These are phyloP conservation scores for Plasmodium billcollinsi DNA, from an alignment of 169 alveolate genomes.

Conservation along the genomic window DNA sequence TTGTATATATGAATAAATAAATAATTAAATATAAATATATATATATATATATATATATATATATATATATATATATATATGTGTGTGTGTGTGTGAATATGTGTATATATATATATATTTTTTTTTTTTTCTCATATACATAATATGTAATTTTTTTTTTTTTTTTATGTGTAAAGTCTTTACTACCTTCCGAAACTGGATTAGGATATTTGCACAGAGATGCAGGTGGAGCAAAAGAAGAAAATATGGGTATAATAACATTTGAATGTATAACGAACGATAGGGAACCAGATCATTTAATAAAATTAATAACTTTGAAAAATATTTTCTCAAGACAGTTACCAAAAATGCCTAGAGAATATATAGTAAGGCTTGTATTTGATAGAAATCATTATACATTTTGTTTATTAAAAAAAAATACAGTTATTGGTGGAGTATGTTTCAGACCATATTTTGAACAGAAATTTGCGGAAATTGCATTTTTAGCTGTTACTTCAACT, in stretches of 20 bases:
- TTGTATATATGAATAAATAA: no score
- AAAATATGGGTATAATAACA: constrained; percentile 91
- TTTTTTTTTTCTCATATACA: neutral
- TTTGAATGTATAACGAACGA: constrained; percentile 94
- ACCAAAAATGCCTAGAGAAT: constrained; percentile 99
- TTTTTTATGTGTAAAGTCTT: constrained; percentile 70
- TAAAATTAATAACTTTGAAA: constrained; percentile 93
- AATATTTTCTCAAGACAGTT: constrained; percentile 96
- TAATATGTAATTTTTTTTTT: neutral
- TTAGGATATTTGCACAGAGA: constrained; percentile 93
- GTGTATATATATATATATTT: neutral
- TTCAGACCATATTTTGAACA: constrained; percentile 93
- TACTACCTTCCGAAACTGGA: constrained; percentile 93
- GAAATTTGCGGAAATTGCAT: constrained; percentile 98
- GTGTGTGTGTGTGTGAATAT: neutral
- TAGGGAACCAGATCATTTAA: constrained; percentile 91
- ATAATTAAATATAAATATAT: no score
- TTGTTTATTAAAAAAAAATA: constrained; percentile 92
- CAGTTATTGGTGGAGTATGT: constrained; percentile 98
- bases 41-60: neutral
- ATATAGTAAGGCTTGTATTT: constrained; percentile 96
- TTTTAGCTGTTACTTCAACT: constrained; percentile 97
- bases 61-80: neutral
- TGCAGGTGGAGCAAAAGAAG: constrained; percentile 94
- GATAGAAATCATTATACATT: constrained; percentile 97